phyloP scores from a whole-genome alignment of 352 stramenopile genomes.

The Pythium brachiatum region DNA sequence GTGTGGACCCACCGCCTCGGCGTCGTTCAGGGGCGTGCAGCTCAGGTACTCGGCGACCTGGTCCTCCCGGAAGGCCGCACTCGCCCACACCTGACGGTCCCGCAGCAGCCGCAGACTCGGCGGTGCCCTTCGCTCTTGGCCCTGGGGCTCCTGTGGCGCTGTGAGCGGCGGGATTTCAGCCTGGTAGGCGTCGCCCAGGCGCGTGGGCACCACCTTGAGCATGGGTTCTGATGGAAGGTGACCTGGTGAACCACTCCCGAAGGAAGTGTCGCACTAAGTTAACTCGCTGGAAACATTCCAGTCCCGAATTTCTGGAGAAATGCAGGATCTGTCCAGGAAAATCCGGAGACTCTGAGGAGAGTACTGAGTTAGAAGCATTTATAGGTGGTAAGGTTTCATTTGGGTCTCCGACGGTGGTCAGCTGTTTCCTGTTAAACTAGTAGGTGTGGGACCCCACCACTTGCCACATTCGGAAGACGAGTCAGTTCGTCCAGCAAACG shows the following conservation, averaged over 20 bases:
- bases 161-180: constrained; percentile 56
- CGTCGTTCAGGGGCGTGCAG: constrained; percentile 48
- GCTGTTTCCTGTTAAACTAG: neutral
- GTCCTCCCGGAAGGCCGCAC: constrained; percentile 26
- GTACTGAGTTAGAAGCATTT: neutral
- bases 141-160: constrained; percentile 25
- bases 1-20: constrained; percentile 40
- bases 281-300: neutral
- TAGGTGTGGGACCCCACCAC: neutral
- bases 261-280: constrained; percentile 3
- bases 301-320: neutral
- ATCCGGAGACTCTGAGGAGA: too few species aligned
- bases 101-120: neutral
- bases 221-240: constrained; percentile 9
- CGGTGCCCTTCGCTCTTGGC: neutral
- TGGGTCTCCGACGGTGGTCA: neutral
- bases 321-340: too few species aligned
- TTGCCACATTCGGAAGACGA: neutral
- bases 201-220: constrained; percentile 28
- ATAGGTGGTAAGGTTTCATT: neutral
- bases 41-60: constrained; percentile 54
- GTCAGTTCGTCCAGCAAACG: neutral
- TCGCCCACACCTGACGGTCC: constrained; percentile 45
- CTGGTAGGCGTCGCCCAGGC: constrained; percentile 39
- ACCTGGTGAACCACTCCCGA: neutral